Base-by-base conservation (phyloP, 106 monocot species). In the Dendrobium officinale region DNA sequence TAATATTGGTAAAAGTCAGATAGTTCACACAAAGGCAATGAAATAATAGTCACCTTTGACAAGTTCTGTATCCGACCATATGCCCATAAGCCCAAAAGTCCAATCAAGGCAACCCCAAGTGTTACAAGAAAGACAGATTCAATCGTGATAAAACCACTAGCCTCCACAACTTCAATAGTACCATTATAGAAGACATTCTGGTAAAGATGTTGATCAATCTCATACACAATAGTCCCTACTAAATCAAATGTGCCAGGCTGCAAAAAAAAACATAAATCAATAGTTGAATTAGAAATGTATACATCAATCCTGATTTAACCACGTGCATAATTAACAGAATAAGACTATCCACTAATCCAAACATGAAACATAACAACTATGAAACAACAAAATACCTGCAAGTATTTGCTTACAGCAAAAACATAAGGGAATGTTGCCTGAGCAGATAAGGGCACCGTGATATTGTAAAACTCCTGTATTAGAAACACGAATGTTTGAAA, bases 161-260 rank as follows among this genome's bases (percentile, higher is more conserved):
- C 92, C 80, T 99, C 99, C 79, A 95, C 87, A 84, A 99, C 93
- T 83, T 99, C 99, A 70, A 99, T 84, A 24, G 99, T 90, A 80
- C 95, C 91, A 84, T 99, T 99, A 77, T 95, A 99, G 54, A 99
- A 99, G 18, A 90, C 86, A 77, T 33, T 91, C 83, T 90, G 87
- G 77, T 93, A 95, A 41, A 91, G 95, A 22, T 95, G 91, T 73
- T 99, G 88, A 64, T 99, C 95, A 55, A 99, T 91, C 86, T 99
- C 95, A 79, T 99, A 99, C 41, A 99, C 66, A 68, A 99, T 91
- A 64, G 85, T 91, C 33, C 95, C 98, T 59, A 99, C 99, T 55
- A 99, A 88, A 86, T 99, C 99, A 85, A 91, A 95, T 5, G 93
- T 78, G 20, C 99, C 99, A 79, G 91, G 87, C 99, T 99, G 86